Conservation (phyloP, 257 asterid genomes). For the Nyctanthes arbortristis region DNA sequence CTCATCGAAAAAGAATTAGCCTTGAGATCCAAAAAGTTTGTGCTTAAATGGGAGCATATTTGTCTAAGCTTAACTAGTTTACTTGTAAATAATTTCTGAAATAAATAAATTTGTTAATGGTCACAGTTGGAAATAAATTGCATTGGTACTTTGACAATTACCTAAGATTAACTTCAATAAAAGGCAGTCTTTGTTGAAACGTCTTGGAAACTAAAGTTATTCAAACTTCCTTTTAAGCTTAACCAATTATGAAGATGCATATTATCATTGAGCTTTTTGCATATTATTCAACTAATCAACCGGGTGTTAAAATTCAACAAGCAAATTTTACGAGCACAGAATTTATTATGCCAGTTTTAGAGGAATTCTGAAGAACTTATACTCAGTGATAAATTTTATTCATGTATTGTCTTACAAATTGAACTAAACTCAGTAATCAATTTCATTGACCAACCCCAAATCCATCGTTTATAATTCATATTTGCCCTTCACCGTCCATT, state of each 20-base stretch:
- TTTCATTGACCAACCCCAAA: too few relatives aligned
- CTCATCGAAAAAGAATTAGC: neutral
- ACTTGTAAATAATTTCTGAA: neutral
- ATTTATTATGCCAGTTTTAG: too few relatives aligned
- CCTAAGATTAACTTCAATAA: neutral
- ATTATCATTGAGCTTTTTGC: neutral
- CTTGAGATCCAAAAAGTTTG: neutral
- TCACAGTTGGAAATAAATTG: neutral
- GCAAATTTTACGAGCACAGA: too few relatives aligned
- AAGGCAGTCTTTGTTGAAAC: neutral
- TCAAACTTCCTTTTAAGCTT: neutral
- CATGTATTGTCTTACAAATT: too few relatives aligned
- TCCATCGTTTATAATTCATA: too few relatives aligned
- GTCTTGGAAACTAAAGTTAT: neutral
- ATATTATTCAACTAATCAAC: too few relatives aligned
- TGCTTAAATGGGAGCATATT: neutral
- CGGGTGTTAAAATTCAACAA: too few relatives aligned
- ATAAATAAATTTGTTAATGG: neutral
- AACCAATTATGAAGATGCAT: neutral
- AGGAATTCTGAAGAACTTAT: too few relatives aligned
- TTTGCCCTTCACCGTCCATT: too few relatives aligned
- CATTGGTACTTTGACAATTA: neutral
- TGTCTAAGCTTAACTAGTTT: neutral
- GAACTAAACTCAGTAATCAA: too few relatives aligned
- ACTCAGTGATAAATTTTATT: too few relatives aligned